Base-by-base conservation (phyloP, 345 rosid genomes). In the Eucalyptus pumila region DNA sequence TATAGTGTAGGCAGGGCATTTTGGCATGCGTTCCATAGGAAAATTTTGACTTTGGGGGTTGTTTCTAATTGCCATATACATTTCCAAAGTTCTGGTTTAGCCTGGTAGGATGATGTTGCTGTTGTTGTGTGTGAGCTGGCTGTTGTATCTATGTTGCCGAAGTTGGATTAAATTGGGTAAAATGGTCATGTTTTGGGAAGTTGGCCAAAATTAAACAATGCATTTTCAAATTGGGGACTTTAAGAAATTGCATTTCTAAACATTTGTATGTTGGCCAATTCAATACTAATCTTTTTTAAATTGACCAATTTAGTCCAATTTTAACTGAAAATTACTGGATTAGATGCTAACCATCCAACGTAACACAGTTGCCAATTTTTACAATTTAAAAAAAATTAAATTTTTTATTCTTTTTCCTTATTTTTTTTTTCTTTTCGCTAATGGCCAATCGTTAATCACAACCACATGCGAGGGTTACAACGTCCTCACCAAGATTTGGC, bases 1-100 rank as follows among this genome's bases (percentile, higher is more conserved):
- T 21, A 52, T 0, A 21, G 0, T 52, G 58, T 21, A 21, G 10
- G 0, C 1, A 52, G 1, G 58, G 58, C 11, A 52, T 52, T 52
- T 52, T 52, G 26, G 5, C 26, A 52, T 8, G 24, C 5, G 2
- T 52, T 19, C 26, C 58, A 19, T 52, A 52, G 11, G 24, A 52
- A 21, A 21, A 21, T 52, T 21, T 52, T 52, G 11, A 52, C 58
- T 52, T 21, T 52, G 58, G 26, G 11, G 58, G 11, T 52, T 52
- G 26, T 21, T 52, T 52, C 58, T 52, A 52, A 52, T 52, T 19
- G 26, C 26, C 26, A 52, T 52, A 19, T 21, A 52, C 4, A 52
- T 52, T 52, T 52, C 58, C 58, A 21, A 52, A 52, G 26, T 52
- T 19, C 2, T 52, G 5, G 1, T 52, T 52, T 52, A 52, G 58